Evolutionary conservation across 2,329 filamentous ascomycete genomes (phyloP).

Genomic region (Westerdykella sp.): DNA sequence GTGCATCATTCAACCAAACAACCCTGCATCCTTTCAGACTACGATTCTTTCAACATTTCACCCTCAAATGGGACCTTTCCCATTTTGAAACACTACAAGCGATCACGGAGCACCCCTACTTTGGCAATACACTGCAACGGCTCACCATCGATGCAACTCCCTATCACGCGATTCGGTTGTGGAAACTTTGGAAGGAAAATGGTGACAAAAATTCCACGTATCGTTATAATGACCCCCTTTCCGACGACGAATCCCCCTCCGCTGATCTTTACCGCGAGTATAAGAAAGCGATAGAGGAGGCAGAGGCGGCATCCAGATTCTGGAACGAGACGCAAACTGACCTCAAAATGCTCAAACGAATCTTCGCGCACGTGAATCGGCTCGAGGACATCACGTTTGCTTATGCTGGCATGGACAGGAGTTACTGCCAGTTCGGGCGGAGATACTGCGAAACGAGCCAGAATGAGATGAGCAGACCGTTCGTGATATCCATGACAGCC

Average conservation of each 20-base stretch:
- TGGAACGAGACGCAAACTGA: slow-evolving; percentile 26
- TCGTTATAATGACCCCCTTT: slow-evolving; percentile 1
- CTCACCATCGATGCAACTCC: slow-evolving; percentile 27
- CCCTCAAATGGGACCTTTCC: slow-evolving; percentile 13
- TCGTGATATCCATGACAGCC: slow-evolving; percentile 19
- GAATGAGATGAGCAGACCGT: slow-evolving; percentile 25
- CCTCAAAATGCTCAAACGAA: slow-evolving; percentile 11
- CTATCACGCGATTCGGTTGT: slow-evolving; percentile 15
- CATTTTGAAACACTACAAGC: slow-evolving; percentile 11
- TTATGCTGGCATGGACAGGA: slow-evolving; percentile 13
- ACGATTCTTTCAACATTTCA: slow-evolving; percentile 18
- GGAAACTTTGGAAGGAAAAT: slow-evolving; percentile 10
- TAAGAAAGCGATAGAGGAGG: slow-evolving; percentile 1
- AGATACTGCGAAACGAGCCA: slow-evolving; percentile 19
- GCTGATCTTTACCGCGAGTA: not conserved
- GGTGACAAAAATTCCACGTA: slow-evolving; percentile 1
- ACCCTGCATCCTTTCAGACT: slow-evolving; percentile 14
- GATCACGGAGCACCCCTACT: slow-evolving; percentile 11
- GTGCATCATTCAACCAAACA: slow-evolving; percentile 10
- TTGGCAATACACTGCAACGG: slow-evolving; percentile 12
- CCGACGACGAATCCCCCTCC: not conserved
- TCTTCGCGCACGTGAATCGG: slow-evolving; percentile 13
- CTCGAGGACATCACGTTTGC: slow-evolving; percentile 12
- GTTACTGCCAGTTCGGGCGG: slow-evolving; percentile 10
- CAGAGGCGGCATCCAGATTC: slow-evolving; percentile 10